Conservation (phyloP, 1,284 basidiomycete species). For the Bjerkandera adusta region DNA sequence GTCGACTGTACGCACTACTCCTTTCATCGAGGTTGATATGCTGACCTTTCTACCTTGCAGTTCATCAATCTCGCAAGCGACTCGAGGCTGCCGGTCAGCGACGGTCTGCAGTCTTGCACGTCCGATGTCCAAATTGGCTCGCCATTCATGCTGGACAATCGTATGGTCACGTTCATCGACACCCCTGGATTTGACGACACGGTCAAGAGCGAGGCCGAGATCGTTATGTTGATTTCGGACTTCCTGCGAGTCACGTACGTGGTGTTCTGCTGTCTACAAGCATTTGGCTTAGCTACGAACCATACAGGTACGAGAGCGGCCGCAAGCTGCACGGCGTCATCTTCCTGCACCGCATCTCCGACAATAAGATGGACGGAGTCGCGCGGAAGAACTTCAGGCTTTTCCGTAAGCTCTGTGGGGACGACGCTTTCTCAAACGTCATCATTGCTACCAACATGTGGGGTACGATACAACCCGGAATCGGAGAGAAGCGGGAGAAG, state of each 20-base stretch:
- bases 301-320: slow-evolving; percentile 38
- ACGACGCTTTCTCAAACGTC: slow-evolving; percentile 42
- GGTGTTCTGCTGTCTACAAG: not conserved
- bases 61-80: slow-evolving; percentile 16
- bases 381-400: slow-evolving; percentile 46
- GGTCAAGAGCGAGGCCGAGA: slow-evolving; percentile 26
- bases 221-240: slow-evolving; percentile 17
- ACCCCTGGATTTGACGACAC: slow-evolving; percentile 34
- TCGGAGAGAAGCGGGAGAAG: slow-evolving; percentile 7
- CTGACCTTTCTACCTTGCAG: not conserved
- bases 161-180: slow-evolving; percentile 27
- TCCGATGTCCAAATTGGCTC: slow-evolving; percentile 24
- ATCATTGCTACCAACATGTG: slow-evolving; percentile 52
- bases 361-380: slow-evolving; percentile 46
- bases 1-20: not conserved
- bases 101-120: slow-evolving; percentile 13
- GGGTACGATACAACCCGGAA: slow-evolving; percentile 23
- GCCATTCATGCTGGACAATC: slow-evolving; percentile 27
- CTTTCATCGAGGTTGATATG: not conserved
- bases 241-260: not conserved
- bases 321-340: slow-evolving; percentile 45
- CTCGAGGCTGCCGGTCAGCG: slow-evolving; percentile 8
- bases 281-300: not conserved
- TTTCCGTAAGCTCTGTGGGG: slow-evolving; percentile 49
- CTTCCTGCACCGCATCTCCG: slow-evolving; percentile 52